Base-by-base conservation (phyloP, 2,329 filamentous ascomycete species). In the Hypoxylon sp. region DNA sequence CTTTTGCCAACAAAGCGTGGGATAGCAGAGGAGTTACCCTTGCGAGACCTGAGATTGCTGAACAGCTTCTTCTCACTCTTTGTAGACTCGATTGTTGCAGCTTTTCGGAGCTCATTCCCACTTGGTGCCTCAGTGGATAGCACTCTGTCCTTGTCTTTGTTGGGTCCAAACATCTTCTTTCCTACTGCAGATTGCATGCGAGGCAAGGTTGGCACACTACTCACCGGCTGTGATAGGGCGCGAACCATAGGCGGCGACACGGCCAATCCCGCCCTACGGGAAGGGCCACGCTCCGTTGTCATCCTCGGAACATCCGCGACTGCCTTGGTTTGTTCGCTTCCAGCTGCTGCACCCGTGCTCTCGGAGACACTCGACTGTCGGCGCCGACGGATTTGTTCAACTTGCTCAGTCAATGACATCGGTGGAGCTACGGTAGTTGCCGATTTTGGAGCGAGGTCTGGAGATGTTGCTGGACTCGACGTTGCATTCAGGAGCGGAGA, bases 1-100 rank as follows among this genome's bases (percentile, higher is more conserved):
- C 86, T 89, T 75, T 90, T 92, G 53, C 91, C 89, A 27, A 97
- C 88, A 25, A 96, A 96, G 30, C 96, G 89, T 27, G 94, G 94
- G 65, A 99, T 98, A 43, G 95, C 85, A 0, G 96, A 98, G n/a
- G 83, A 80, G 2, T 82, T 82, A 1, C 78, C 76, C 73, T 89
- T 90, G 25, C 89, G 11, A 94, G 88, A 70, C 93, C 93, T 12
- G 88, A 88, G 60, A 53, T 63, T 65, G 41, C 67, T 56, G 41
- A 77, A 78, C 5, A 97, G 82, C 73, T 92, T 93, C 78, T 92
- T 95, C 67, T 97, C 92, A 32, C 79, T 79, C 71, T 84, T 86
- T 60, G 78, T 69, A 21, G 81, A 78, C 7, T 80, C 79, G 45
- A 83, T 82, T 2, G 77, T 75, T 7, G 76, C 48, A 3, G 66